Evolutionary conservation across 192 early-diverging fungal genomes (phyloP).

Genomic region (Diversispora epigaea): DNA sequence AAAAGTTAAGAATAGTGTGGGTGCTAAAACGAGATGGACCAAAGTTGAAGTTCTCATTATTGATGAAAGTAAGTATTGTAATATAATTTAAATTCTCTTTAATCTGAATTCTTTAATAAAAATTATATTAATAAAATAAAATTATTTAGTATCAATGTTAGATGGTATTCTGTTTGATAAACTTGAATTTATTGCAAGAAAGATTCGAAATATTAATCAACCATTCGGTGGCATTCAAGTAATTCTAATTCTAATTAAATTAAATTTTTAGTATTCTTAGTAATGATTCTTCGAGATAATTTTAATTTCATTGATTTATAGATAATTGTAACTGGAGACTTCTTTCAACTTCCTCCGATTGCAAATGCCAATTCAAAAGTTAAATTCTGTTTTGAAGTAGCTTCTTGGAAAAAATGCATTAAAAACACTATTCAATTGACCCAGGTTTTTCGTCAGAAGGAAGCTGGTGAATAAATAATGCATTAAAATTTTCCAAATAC

Average conservation of each 20-base stretch:
- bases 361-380: conserved; percentile 35
- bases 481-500: neutral
- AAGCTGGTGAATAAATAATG: conserved; percentile 44
- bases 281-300: too few relatives aligned
- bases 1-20: conserved; percentile 34
- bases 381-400: conserved; percentile 67
- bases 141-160: conserved; percentile 66
- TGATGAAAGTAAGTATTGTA: conserved; percentile 58
- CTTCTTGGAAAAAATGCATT: conserved; percentile 55
- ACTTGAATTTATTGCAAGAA: conserved; percentile 63
- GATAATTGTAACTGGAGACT: conserved; percentile 66
- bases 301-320: neutral
- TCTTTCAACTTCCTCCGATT: conserved; percentile 81
- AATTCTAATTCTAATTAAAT: neutral
- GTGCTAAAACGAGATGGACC: conserved; percentile 57
- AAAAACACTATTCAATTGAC: conserved; percentile 63
- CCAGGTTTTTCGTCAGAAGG: conserved; percentile 84
- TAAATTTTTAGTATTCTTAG: too few relatives aligned
- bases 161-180: conserved; percentile 73
- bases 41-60: conserved; percentile 65
- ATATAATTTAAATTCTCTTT: neutral
- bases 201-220: conserved; percentile 34
- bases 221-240: conserved; percentile 83
- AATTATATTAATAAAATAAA: neutral
- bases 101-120: neutral